Evolutionary conservation across 177 flowering plant genomes (phyloP).

Genomic region (Vitis hybrid): DNA sequence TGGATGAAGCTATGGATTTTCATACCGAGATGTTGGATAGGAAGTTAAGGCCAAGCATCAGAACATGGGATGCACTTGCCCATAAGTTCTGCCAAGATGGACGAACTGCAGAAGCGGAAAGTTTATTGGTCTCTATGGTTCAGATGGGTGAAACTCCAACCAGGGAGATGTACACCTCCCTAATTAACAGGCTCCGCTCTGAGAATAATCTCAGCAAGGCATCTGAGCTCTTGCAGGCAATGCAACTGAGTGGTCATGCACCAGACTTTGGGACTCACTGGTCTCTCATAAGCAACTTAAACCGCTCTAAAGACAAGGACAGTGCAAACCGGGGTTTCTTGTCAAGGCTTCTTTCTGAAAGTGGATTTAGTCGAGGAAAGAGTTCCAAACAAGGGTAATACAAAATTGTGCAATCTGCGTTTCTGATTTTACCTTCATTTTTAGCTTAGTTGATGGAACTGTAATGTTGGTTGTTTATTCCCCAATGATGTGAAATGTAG

Average conservation of each 20-base stretch:
- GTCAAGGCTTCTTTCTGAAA: constrained; percentile 65
- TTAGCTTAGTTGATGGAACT: too few relatives aligned
- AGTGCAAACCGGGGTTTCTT: constrained; percentile 47
- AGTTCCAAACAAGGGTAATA: constrained; percentile 6
- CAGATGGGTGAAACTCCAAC: constrained; percentile 57
- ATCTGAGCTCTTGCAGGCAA: constrained; percentile 53
- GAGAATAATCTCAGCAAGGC: constrained; percentile 61
- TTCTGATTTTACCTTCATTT: too few relatives aligned
- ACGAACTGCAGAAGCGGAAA: constrained; percentile 50
- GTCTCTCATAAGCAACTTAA: constrained; percentile 77
- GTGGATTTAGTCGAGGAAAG: constrained; percentile 48
- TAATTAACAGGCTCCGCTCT: constrained; percentile 47
- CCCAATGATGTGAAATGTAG: too few relatives aligned
- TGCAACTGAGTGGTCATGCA: constrained; percentile 69
- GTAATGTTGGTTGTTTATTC: too few relatives aligned
- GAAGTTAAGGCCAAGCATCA: constrained; percentile 51
- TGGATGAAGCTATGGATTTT: constrained; percentile 63
- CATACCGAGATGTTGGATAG: constrained; percentile 70
- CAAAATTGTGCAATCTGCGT: too few relatives aligned
- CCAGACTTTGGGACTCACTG: constrained; percentile 88
- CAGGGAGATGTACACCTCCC: constrained; percentile 41
- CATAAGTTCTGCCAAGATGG: constrained; percentile 43
- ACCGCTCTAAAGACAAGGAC: constrained; percentile 35
- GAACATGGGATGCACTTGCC: constrained; percentile 50
- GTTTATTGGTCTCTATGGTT: constrained; percentile 44